Conservation (phyloP, 306 rosid genomes). For the Parietaria judaica region DNA sequence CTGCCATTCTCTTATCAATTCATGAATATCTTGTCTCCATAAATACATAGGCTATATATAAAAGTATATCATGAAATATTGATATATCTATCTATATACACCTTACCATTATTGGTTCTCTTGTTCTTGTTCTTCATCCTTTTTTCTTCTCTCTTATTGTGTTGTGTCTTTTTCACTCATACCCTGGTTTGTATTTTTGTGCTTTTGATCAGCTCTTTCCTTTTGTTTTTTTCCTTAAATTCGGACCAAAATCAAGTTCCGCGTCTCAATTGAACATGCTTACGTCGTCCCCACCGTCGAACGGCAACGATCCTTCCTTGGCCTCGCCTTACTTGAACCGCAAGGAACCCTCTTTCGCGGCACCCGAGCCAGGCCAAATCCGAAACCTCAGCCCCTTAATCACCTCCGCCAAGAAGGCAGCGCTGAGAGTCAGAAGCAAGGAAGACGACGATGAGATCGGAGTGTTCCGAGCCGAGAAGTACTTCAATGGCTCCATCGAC, state of each 20-base stretch:
- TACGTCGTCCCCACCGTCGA: slow-evolving; percentile 21
- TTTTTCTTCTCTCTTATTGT: background rate
- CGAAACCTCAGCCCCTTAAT: slow-evolving; percentile 13
- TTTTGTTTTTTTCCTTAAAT: slow-evolving; percentile 12
- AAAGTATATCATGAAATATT: background rate
- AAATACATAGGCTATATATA: too few species aligned
- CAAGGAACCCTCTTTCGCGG: slow-evolving; percentile 22
- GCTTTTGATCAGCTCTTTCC: slow-evolving; percentile 4
- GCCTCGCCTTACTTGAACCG: slow-evolving; percentile 46
- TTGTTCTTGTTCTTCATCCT: background rate
- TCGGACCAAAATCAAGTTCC: background rate
- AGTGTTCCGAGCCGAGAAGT: slow-evolving; percentile 78
- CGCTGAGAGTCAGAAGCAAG: slow-evolving; percentile 22
- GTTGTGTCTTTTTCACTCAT: slow-evolving; percentile 25
- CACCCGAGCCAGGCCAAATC: slow-evolving; percentile 28
- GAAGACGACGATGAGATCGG: slow-evolving; percentile 75
- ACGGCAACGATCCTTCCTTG: slow-evolving; percentile 16
- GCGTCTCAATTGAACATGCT: slow-evolving; percentile 28
- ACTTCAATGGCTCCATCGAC: slow-evolving; percentile 69
- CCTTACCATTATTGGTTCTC: background rate
- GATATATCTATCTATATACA: background rate
- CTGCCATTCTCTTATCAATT: slow-evolving; percentile 3
- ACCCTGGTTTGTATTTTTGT: slow-evolving; percentile 27
- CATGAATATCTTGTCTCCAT: background rate
- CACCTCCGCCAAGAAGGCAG: slow-evolving; percentile 22